These are phyloP conservation scores for Penicillium dipodomyicola DNA, from an alignment of 495 filamentous ascomycete species.

Conservation along the genomic window DNA sequence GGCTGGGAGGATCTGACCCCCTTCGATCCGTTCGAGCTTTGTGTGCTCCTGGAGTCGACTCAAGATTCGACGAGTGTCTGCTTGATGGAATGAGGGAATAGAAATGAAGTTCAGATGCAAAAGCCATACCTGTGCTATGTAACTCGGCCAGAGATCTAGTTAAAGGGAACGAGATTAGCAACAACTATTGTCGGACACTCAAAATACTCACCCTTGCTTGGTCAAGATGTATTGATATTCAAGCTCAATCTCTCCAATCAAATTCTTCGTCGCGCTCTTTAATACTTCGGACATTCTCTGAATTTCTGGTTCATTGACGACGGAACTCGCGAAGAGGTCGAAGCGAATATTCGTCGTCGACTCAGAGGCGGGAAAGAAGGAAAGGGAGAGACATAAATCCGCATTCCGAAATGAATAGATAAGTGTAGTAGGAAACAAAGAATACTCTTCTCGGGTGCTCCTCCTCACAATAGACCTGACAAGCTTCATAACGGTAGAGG, in stretches of 20 bases:
- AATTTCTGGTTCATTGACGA: not conserved
- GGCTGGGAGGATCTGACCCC: conserved; percentile 30
- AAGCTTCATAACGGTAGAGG: conserved; percentile 11
- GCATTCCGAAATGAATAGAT: conserved; percentile 20
- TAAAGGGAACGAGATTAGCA: not conserved
- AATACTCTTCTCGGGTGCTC: conserved; percentile 2
- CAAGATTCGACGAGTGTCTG: conserved; percentile 18
- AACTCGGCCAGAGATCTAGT: not conserved
- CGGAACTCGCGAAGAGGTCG: conserved; percentile 17
- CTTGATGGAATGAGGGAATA: not conserved
- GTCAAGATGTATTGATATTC: conserved; percentile 2
- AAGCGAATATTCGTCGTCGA: conserved; percentile 24
- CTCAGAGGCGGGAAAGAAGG: conserved; percentile 22
- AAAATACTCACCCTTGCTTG: not conserved
- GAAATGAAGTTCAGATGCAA: not conserved
- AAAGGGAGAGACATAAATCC: conserved; percentile 15
- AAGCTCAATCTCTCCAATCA: conserved; percentile 9
- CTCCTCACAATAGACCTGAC: conserved; percentile 2
- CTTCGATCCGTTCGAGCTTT: conserved; percentile 29
- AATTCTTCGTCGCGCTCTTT: not conserved
- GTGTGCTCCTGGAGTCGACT: conserved; percentile 27
- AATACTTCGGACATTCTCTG: not conserved
- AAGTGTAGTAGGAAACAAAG: conserved; percentile 17
- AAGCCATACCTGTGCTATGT: conserved; percentile 6
- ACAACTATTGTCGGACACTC: not conserved